phyloP scores from a whole-genome alignment of 257 asterid species.

The Petrea volubilis region DNA sequence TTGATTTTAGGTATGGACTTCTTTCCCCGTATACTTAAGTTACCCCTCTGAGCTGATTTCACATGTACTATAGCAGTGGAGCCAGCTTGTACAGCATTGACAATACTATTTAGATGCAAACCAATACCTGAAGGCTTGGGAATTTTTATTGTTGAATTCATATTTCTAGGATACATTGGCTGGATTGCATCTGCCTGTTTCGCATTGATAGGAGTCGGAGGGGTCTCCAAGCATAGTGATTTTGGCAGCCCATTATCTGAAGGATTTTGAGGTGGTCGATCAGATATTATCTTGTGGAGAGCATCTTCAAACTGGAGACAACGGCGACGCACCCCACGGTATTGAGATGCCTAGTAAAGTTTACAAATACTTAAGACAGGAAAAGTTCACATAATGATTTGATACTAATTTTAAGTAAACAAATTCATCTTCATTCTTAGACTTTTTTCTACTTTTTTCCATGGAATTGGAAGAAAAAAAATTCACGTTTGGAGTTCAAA shows the following conservation, averaged over 20 bases:
- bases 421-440: not conserved
- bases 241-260: conserved; percentile 34
- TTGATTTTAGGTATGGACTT: conserved; percentile 33
- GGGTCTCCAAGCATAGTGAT: conserved; percentile 32
- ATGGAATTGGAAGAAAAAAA: not conserved
- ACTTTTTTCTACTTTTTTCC: not conserved
- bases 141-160: conserved; percentile 28
- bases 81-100: conserved; percentile 47
- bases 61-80: conserved; percentile 41
- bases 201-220: conserved; percentile 31
- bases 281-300: conserved; percentile 26
- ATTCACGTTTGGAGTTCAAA: conserved; percentile 6
- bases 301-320: conserved; percentile 73
- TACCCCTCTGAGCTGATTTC: conserved; percentile 48
- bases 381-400: conserved; percentile 2
- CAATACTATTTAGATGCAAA: conserved; percentile 73
- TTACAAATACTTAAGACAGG: conserved; percentile 21
- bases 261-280: conserved; percentile 32
- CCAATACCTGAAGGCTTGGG: conserved; percentile 73
- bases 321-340: conserved; percentile 52
- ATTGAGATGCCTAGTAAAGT: conserved; percentile 48
- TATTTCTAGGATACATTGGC: conserved; percentile 30
- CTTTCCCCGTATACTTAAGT: conserved; percentile 40
- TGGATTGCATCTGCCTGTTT: conserved; percentile 35
- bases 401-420: not conserved